Percentiles rank a stretch among this genome's conserved stretches.
Conservation (phyloP, 768 basidiomycete species). For the Termitomyces titanicus region DNA sequence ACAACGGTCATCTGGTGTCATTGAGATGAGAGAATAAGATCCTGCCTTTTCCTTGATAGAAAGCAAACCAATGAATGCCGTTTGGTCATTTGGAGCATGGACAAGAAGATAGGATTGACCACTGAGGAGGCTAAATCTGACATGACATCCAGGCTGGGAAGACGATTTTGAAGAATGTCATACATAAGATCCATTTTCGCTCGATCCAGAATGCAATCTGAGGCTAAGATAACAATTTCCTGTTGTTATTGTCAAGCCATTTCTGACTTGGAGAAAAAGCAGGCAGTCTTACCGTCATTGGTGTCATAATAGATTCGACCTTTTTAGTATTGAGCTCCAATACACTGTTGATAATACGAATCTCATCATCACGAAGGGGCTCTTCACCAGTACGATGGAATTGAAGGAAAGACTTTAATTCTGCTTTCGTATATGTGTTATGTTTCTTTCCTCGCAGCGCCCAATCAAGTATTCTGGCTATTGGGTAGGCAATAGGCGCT, state of each 20-base stretch:
- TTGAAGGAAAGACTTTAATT: conserved; percentile 75
- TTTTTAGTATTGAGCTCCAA: conserved; percentile 75
- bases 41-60: neutral
- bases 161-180: neutral
- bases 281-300: conserved; percentile 50
- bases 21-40: neutral
- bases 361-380: conserved; percentile 76
- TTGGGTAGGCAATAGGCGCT: conserved; percentile 82
- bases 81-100: neutral
- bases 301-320: conserved; percentile 79
- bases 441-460: conserved; percentile 72
- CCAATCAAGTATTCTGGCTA: conserved; percentile 77
- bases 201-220: conserved; percentile 27
- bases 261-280: neutral
- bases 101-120: neutral
- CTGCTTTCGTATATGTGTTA: conserved; percentile 79
- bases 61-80: neutral
- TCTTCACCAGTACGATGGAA: conserved; percentile 79
- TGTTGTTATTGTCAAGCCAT: conserved; percentile 23
- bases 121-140: neutral
- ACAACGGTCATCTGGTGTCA: neutral
- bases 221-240: conserved; percentile 78
- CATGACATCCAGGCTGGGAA: neutral
- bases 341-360: conserved; percentile 76
- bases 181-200: neutral